Conservation (phyloP, 2,329 filamentous ascomycete genomes). For the Tothia fuscella region DNA sequence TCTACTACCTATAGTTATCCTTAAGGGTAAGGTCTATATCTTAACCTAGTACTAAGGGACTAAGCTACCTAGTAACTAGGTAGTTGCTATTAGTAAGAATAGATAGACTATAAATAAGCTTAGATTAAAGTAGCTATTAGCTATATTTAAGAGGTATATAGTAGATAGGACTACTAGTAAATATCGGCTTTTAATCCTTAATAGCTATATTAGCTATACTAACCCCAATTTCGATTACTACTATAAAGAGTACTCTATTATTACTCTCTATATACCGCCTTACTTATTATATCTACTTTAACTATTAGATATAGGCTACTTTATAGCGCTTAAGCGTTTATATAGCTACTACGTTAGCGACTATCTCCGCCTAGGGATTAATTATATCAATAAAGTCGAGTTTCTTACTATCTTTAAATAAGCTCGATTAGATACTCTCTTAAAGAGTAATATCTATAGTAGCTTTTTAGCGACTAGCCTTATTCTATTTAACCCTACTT, state of each 20-base stretch:
- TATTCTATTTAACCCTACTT: neutral
- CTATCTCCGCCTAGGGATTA: neutral
- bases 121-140: too few relatives aligned
- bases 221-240: neutral
- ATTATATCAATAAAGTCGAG: neutral
- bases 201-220: neutral
- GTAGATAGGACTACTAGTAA: neutral
- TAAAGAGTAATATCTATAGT: neutral
- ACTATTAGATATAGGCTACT: neutral
- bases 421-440: neutral
- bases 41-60: neutral
- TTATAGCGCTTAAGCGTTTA: neutral
- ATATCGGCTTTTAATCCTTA: too few relatives aligned
- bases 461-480: constrained; percentile 1
- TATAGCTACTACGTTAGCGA: neutral
- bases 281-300: neutral
- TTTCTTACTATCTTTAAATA: neutral
- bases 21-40: too few relatives aligned
- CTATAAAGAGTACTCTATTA: neutral
- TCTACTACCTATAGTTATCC: neutral
- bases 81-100: too few relatives aligned
- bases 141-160: neutral
- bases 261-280: neutral
- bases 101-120: too few relatives aligned
- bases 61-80: neutral